Conservation (phyloP, 345 rosid species). For the Lumnitzera racemosa region DNA sequence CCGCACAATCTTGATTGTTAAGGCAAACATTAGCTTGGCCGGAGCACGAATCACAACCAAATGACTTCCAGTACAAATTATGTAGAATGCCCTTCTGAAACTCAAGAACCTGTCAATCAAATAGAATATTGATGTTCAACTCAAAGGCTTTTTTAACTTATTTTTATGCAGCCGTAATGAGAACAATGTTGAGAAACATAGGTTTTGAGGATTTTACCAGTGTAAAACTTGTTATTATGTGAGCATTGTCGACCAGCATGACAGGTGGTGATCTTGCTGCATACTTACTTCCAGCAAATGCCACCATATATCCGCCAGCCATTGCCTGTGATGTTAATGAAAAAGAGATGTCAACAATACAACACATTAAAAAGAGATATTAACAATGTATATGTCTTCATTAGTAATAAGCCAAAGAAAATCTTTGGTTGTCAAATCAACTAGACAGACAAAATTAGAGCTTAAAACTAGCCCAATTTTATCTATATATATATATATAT, state of each 20-base stretch:
- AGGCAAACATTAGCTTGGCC: conserved; percentile 39
- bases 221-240: conserved; percentile 74
- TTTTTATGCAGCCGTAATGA: too few relatives aligned
- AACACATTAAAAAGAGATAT: too few relatives aligned
- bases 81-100: conserved; percentile 73
- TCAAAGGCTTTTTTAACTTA: too few relatives aligned
- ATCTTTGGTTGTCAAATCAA: too few relatives aligned
- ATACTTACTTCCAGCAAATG: conserved; percentile 84
- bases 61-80: conserved; percentile 71
- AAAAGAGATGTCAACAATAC: too few relatives aligned
- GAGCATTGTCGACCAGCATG: conserved; percentile 50
- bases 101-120: conserved; percentile 54
- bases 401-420: too few relatives aligned
- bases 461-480: too few relatives aligned
- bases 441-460: too few relatives aligned
- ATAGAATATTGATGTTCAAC: too few relatives aligned
- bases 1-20: conserved; percentile 56
- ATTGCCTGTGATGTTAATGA: conserved; percentile 21
- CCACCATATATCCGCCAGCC: conserved; percentile 80
- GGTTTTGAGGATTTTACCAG: conserved; percentile 37
- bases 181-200: too few relatives aligned
- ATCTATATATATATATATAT: too few relatives aligned
- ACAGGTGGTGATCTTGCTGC: conserved; percentile 84
- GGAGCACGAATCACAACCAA: conserved; percentile 60
- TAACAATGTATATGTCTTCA: too few relatives aligned